These are phyloP conservation scores for Gonium pectorale DNA, from an alignment of 139 green algal species.

Conservation along the genomic window DNA sequence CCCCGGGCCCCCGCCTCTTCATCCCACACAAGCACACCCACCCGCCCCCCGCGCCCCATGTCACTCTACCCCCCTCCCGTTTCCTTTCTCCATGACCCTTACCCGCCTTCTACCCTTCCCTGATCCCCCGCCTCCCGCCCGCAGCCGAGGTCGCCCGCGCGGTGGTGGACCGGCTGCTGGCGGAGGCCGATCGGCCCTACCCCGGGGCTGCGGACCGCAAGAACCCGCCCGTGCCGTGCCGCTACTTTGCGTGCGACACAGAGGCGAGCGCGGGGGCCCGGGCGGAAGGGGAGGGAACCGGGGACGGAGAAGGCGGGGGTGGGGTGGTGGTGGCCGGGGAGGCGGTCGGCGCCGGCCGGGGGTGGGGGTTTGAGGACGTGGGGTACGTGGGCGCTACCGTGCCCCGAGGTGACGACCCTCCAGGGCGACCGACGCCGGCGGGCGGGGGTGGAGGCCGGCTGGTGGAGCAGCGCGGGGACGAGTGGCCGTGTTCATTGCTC, in stretches of 20 bases:
- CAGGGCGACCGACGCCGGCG: too few species aligned
- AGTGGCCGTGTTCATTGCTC: too few species aligned
- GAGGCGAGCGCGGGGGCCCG: constrained; percentile 80
- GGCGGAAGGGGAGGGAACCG: too few species aligned
- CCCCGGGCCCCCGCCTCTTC: not conserved
- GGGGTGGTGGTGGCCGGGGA: too few species aligned
- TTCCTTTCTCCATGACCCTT: not conserved
- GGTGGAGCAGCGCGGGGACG: too few species aligned
- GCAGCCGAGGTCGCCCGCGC: not conserved
- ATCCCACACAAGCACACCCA: not conserved
- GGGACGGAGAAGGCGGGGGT: not conserved
- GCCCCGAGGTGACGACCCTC: too few species aligned
- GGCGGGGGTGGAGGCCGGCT: too few species aligned
- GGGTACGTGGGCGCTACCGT: not conserved
- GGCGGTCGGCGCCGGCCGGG: not conserved
- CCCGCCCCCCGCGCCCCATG: not conserved
- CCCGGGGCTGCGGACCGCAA: not conserved
- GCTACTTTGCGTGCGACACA: constrained; percentile 91
- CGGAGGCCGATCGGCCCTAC: not conserved
- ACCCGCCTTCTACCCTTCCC: not conserved
- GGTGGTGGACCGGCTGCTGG: constrained; percentile 14
- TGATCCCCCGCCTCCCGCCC: constrained; percentile 22
- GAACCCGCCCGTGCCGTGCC: constrained; percentile 9
- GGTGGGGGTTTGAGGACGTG: not conserved
- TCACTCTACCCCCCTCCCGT: not conserved